Evolutionary conservation across 176 grass and related monocot species (phyloP), one percentile per base, ranked within the genome.

Genomic region (Cenchrus fungigraminus): DNA sequence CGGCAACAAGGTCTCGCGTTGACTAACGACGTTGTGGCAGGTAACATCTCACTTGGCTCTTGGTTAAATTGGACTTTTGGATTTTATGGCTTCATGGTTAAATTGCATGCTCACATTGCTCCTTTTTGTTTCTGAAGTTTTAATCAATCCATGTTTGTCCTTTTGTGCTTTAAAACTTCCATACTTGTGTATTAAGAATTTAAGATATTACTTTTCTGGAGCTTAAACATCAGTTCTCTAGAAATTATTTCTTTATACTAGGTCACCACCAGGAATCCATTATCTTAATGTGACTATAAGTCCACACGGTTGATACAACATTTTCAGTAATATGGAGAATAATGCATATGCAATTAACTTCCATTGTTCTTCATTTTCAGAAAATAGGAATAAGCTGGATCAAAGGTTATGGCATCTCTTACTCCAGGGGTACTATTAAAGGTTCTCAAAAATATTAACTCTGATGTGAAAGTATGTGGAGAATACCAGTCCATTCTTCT

Each of bases 361-460:
- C 22, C 8, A 34, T 71, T 46, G 17, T 6, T 0, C 47, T 65
- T 85, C 79, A 4, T 74, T 80, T 70, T 34, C 71, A 76, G 19
- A 31, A 9, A 80, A 55, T 58, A 68, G 37, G 6, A 83, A 57
- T 68, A 92, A 75, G 54, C 81, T 86, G 80, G 74, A 76, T 86
- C 22, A n/a, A 88, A 83, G 42, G 29, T 79, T 74, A 99, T 99
- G 97, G 97, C 97, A 75, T 96, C 91, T 80, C 93, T 99, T 92
- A 99, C 94, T 69, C 97, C 97, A 70, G 97, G 97, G 77, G 84
- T 99, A 81, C 57, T 99, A 62, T 91, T 99, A 67, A 97, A 97
- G 81, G 86, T 99, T 87, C 84, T 99, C 9, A 97, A 97, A 83
- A 89, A 97, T 93, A 91, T 99, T 77, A 92, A 99, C 40, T 94